phyloP scores from a whole-genome alignment of 108 stramenopile species.

The Nitzschia putrida region DNA sequence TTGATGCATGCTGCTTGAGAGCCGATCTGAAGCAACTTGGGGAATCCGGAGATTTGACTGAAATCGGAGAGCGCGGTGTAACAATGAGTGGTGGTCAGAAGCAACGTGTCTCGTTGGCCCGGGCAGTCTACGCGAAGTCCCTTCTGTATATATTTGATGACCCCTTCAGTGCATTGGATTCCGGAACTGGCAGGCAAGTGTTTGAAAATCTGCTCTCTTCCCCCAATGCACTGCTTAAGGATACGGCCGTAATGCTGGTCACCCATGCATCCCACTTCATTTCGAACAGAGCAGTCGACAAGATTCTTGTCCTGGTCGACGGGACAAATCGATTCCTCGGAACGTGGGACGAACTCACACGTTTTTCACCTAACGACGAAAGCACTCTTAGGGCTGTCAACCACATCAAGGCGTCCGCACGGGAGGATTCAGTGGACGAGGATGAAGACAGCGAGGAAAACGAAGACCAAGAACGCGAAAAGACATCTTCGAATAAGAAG shows the following conservation, averaged over 20 bases:
- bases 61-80: constrained; percentile 96
- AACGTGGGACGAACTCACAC: constrained; percentile 68
- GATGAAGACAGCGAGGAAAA: constrained; percentile 20
- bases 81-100: constrained; percentile 89
- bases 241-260: constrained; percentile 77
- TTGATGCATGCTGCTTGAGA: constrained; percentile 82
- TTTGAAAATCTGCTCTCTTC: constrained; percentile 75
- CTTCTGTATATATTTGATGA: constrained; percentile 86
- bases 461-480: not conserved
- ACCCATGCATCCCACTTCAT: constrained; percentile 90
- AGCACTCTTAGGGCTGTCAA: constrained; percentile 68
- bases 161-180: constrained; percentile 91
- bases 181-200: constrained; percentile 65
- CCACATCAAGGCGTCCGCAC: constrained; percentile 65
- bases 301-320: constrained; percentile 69
- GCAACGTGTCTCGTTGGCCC: constrained; percentile 72
- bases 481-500: constrained; percentile 6
- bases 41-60: constrained; percentile 63
- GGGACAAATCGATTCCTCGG: constrained; percentile 73
- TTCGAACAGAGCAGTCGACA: constrained; percentile 52
- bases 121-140: constrained; percentile 83
- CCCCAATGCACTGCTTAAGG: constrained; percentile 42
- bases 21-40: constrained; percentile 71
- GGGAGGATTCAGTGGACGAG: constrained; percentile 45
- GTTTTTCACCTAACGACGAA: constrained; percentile 45